Evolutionary conservation across 2,329 filamentous ascomycete species (phyloP).

Genomic region (Stachybotrys echinatus): DNA sequence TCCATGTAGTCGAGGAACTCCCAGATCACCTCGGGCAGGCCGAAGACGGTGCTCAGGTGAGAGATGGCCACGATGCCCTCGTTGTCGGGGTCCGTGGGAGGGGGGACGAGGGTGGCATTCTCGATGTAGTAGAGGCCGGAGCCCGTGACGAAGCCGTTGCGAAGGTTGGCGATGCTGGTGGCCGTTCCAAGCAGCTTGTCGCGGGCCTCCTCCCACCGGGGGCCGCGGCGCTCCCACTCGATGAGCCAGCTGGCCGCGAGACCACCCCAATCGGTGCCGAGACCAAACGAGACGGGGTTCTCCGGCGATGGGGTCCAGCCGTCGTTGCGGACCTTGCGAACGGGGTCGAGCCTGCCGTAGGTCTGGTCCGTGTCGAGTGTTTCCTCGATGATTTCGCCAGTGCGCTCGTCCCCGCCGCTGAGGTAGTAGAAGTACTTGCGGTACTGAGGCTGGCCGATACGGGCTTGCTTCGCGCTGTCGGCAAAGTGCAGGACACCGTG

Average conservation of each 20-base stretch:
- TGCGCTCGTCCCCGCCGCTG: slow-evolving; percentile 51
- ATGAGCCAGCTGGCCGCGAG: slow-evolving; percentile 53
- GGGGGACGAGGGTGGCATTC: slow-evolving; percentile 44
- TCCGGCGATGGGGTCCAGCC: slow-evolving; percentile 38
- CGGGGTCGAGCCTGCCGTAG: slow-evolving; percentile 47
- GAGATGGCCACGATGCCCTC: slow-evolving; percentile 44
- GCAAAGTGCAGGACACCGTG: slow-evolving; percentile 59
- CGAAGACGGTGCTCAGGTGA: slow-evolving; percentile 54
- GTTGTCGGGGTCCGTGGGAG: slow-evolving; percentile 47
- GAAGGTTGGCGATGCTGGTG: slow-evolving; percentile 46
- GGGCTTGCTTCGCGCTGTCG: slow-evolving; percentile 57
- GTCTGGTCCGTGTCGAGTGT: slow-evolving; percentile 46
- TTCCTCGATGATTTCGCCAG: slow-evolving; percentile 48
- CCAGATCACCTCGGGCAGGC: slow-evolving; percentile 51
- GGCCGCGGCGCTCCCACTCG: slow-evolving; percentile 53
- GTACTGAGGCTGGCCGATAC: slow-evolving; percentile 52
- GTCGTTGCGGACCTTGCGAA: slow-evolving; percentile 53
- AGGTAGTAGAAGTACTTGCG: slow-evolving; percentile 52
- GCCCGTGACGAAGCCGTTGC: slow-evolving; percentile 55
- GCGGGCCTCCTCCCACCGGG: slow-evolving; percentile 46
- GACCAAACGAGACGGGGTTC: slow-evolving; percentile 38
- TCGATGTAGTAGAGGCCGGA: slow-evolving; percentile 44
- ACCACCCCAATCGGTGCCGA: slow-evolving; percentile 56
- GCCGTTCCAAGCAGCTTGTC: slow-evolving; percentile 43
- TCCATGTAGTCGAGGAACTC: slow-evolving; percentile 47